Evolutionary conservation across 768 basidiomycete species (phyloP).

Genomic region (Boletus coccyginus): DNA sequence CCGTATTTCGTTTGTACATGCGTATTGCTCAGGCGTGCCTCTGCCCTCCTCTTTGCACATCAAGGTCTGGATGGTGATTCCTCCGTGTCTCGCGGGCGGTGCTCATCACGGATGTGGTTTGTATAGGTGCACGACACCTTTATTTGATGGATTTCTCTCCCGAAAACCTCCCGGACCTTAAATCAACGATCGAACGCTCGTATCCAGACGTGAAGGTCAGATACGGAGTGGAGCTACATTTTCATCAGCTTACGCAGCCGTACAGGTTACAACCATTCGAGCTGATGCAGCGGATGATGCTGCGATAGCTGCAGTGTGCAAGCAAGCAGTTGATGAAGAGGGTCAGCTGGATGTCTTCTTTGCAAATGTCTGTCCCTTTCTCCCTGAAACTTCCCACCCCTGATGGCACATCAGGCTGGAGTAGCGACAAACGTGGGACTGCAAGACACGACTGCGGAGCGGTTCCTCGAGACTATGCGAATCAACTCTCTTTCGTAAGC

Average conservation of each 20-base stretch:
- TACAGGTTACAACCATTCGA: constrained; percentile 69
- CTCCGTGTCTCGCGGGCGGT: neutral
- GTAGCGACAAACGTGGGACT: constrained; percentile 46
- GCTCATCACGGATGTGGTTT: neutral
- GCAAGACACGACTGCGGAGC: constrained; percentile 54
- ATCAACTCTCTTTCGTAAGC: constrained; percentile 68
- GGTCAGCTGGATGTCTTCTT: constrained; percentile 92
- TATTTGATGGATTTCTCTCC: constrained; percentile 73
- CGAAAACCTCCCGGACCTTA: constrained; percentile 67
- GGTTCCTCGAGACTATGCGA: constrained; percentile 74
- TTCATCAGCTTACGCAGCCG: constrained; percentile 11
- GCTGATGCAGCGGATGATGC: constrained; percentile 83
- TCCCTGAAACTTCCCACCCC: neutral
- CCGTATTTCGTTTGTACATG: neutral
- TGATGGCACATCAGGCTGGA: constrained; percentile 55
- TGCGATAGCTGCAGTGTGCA: constrained; percentile 65
- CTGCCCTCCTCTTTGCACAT: constrained; percentile 72
- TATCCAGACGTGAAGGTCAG: constrained; percentile 80
- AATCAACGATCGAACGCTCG: constrained; percentile 57
- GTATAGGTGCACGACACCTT: constrained; percentile 67
- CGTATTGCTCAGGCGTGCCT: constrained; percentile 54
- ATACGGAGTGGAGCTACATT: neutral
- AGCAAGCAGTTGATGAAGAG: constrained; percentile 73
- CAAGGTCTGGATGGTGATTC: constrained; percentile 50
- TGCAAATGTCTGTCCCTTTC: constrained; percentile 65